Base-by-base conservation (phyloP, 164 flowering plant genomes). In the Berberis vulgaris region DNA sequence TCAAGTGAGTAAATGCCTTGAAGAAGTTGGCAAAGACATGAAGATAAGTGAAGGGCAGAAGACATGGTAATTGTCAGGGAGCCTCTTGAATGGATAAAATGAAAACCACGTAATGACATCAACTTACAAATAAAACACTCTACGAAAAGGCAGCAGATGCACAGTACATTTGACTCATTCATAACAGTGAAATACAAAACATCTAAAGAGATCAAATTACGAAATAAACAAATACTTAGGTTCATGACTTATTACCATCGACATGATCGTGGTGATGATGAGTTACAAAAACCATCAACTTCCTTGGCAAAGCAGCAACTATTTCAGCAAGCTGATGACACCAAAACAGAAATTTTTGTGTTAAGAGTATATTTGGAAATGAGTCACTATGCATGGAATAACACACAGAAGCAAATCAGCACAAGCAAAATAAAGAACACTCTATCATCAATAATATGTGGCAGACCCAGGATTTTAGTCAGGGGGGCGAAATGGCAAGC, bases 231-330 rank as follows among this genome's bases (percentile, higher is more conserved):
- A 44, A 8, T 41, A 45, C 8, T 13, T n/a, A 57, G 40, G 41
- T 66, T 41, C 11, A 7, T 2, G 10, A 50, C 54, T 43, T 42
- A 82, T 81, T 77, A 90, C 97, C 98, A 72, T 88, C 94, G 45
- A 88, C 84, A 69, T 94, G 98, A 81, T 94, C 98, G 72, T 54
- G 75, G 77, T 94, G 98, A 71, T 94, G 98, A 84, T 94, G 98
- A 13, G 98, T 94, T 60, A 90, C 85, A 78, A 90, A 87, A 62
- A 94, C 95, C 54, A 90, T 72, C 58, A 94, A 73, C 74, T 87
- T 94, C 77, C 81, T 75, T 10, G 98, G 97, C 77, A 94, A 82
- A 64, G 89, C 73, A 72, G 84, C 72, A 70, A 94, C 74, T 71
- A 87, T 76, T 58, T 83, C 81, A 71, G 2, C 57, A 39, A 93